These are phyloP conservation scores for Zygosaccharomyces kombuchaensis DNA, from an alignment of 805 yeast genomes.

Conservation along the genomic window DNA sequence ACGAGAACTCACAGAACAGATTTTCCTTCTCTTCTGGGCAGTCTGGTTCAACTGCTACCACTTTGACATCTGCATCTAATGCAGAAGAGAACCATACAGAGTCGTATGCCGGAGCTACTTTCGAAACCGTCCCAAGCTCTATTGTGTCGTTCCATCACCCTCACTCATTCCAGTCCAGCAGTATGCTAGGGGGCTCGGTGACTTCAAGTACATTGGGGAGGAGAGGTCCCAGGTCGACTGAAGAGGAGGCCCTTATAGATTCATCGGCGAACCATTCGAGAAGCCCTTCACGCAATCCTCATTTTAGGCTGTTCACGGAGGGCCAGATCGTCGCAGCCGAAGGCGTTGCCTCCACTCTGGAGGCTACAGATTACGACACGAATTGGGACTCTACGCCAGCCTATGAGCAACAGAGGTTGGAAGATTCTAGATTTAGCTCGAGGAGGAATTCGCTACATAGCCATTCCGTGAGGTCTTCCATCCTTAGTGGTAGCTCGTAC, in stretches of 20 bases:
- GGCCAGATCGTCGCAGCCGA: conserved; percentile 84
- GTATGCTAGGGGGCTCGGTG: conserved; percentile 16
- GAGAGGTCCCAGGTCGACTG: conserved; percentile 32
- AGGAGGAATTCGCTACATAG: conserved; percentile 27
- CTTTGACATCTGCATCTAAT: conserved; percentile 25
- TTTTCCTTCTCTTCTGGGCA: conserved; percentile 33
- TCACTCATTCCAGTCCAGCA: conserved; percentile 44
- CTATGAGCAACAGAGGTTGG: conserved; percentile 44
- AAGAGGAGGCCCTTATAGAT: conserved; percentile 34
- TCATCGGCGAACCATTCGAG: conserved; percentile 27
- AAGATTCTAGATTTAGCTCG: conserved; percentile 27
- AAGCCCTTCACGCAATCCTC: conserved; percentile 36
- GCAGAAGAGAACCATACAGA: conserved; percentile 62
- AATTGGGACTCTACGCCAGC: conserved; percentile 56
- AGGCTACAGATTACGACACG: conserved; percentile 68
- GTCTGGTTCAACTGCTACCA: conserved; percentile 34
- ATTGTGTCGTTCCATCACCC: conserved; percentile 73
- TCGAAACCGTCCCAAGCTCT: conserved; percentile 72
- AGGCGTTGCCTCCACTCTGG: conserved; percentile 70
- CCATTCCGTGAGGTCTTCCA: conserved; percentile 21
- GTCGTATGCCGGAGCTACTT: conserved; percentile 73
- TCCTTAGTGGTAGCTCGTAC: conserved; percentile 14
- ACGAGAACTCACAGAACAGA: conserved; percentile 12
- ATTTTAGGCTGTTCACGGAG: conserved; percentile 77
- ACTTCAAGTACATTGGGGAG: conserved; percentile 26